Base-by-base conservation (phyloP, 2,329 filamentous ascomycete species). In the Trichophyton simii region DNA sequence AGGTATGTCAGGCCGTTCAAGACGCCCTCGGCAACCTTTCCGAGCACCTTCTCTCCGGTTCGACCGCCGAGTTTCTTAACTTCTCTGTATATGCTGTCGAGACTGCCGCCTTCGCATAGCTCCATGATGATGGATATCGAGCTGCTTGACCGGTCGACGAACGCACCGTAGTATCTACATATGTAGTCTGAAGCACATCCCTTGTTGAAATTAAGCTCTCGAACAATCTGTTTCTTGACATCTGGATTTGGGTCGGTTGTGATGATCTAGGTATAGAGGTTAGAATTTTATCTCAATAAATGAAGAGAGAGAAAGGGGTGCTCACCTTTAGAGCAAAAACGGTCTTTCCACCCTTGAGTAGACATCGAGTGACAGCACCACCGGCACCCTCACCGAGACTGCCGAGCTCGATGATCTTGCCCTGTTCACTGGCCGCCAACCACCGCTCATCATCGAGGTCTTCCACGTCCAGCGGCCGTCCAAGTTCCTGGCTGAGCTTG, bases 121-220 rank as follows among this genome's bases (percentile, higher is more conserved):
- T 99, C 94, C 94, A 99, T 99, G 62, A 91, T 91, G 71, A 99
- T 99, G 57, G 90, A 96, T 67, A 99, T 97, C 57, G 92, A 97
- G 58, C 91, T 90, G 8, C 90, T 95, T n/a, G 90, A 87, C 62
- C 94, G 88, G 72, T 99, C 92, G 72, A 95, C 89, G 72, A 97
- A 99, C 46, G 92, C 92, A 65, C 94, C 94, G 70, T 96, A 99
- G 77, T 99, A 99, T 65, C 88, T 86, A 76, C 94, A 99, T 69
- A 99, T 99, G 73, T 97, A 91, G 63, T 94, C 87, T 3, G 91
- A 96, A 4, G 89, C 91, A 72, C 94, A 97, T 67, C 91, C 89
- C 76, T 96, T 96, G 81, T 99, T 99, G 81, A 97, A 99, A 64
- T 89, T 89, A 60, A 99, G 81, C 74, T 99, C 94, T 71, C 94